phyloP scores from a whole-genome alignment of 2,329 filamentous ascomycete species.

The Lachnellula suecica region DNA sequence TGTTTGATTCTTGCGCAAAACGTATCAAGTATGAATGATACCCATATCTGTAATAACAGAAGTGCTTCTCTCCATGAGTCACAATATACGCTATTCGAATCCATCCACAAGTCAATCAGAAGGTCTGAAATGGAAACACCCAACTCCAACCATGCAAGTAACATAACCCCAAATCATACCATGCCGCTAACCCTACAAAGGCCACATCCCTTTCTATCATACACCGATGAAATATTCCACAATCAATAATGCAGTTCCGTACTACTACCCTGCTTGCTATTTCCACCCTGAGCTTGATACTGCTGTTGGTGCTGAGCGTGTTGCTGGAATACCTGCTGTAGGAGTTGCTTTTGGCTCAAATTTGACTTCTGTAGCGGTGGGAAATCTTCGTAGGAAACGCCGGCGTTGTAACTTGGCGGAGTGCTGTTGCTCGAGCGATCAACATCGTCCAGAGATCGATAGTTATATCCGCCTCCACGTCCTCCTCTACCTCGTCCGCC shows the following conservation, averaged over 20 bases:
- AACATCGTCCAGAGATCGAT: constrained; percentile 69
- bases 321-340: constrained; percentile 32
- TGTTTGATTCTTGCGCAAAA: background rate
- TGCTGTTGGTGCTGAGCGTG: constrained; percentile 30
- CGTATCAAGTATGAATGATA: background rate
- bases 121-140: background rate
- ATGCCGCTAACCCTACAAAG: constrained; percentile 1
- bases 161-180: background rate
- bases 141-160: constrained; percentile 1
- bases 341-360: constrained; percentile 32
- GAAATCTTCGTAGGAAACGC: constrained; percentile 35
- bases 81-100: background rate
- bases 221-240: background rate
- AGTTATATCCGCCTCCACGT: constrained; percentile 47
- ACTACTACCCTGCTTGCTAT: constrained; percentile 17
- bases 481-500: constrained; percentile 44
- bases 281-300: constrained; percentile 20
- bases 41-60: background rate
- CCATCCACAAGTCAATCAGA: background rate
- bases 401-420: constrained; percentile 28
- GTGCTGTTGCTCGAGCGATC: constrained; percentile 42
- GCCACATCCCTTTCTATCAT: background rate
- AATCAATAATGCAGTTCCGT: constrained; percentile 31
- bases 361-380: constrained; percentile 34
- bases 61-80: background rate